Conservation (phyloP, 306 rosid genomes). For the Cucurbita pepo region DNA sequence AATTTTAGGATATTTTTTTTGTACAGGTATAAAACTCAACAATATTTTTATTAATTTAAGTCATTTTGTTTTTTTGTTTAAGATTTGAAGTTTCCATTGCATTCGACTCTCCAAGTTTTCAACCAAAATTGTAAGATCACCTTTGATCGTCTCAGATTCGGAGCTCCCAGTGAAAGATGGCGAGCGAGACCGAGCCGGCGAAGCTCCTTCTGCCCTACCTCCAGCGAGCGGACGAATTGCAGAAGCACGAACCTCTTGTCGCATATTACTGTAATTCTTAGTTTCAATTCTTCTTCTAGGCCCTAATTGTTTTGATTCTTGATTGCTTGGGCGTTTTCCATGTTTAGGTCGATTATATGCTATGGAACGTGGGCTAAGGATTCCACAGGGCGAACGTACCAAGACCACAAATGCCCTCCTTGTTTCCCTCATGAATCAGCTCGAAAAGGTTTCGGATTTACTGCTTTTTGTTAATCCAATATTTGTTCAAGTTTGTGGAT, state of each 20-base stretch:
- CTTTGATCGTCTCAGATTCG: background rate
- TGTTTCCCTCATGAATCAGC: slow-evolving; percentile 93
- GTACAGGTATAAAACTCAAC: no score
- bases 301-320: background rate
- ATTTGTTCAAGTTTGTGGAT: background rate
- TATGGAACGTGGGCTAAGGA: slow-evolving; percentile 89
- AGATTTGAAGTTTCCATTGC: no score
- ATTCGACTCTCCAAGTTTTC: no score
- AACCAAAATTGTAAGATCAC: background rate
- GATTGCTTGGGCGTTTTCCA: background rate
- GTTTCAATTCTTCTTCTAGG: background rate
- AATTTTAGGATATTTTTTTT: no score
- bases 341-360: slow-evolving; percentile 85
- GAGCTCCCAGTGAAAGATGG: slow-evolving; percentile 26
- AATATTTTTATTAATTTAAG: no score
- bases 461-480: background rate
- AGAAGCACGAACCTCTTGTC: slow-evolving; percentile 92
- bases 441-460: slow-evolving; percentile 51
- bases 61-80: no score
- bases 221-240: slow-evolving; percentile 99
- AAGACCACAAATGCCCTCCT: slow-evolving; percentile 84
- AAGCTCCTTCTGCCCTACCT: slow-evolving; percentile 91
- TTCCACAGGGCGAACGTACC: slow-evolving; percentile 82
- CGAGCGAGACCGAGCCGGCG: slow-evolving; percentile 88
- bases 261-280: slow-evolving; percentile 70